Base-by-base conservation (phyloP, 129 eudicot genomes). In the Flaveria linearis region DNA sequence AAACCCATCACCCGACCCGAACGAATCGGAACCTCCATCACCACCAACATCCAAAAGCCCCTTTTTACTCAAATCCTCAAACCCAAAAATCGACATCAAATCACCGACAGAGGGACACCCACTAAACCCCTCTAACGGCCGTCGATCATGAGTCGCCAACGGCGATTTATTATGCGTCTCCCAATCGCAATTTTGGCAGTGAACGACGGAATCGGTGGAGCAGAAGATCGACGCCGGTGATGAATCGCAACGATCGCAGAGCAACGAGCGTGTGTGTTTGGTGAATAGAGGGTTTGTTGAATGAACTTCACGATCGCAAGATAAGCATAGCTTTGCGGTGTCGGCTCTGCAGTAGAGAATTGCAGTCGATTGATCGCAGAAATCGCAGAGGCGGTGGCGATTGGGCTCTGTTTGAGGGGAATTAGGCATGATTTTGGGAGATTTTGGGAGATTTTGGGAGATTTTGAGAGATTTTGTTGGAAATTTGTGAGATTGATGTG, bases 131-230 rank as follows among this genome's bases (percentile, higher is more conserved):
- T 93, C 96, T 7, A 93, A 56, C 12, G 96, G 92, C 20, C 97
- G 80, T 26, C 96, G 80, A 42, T 91, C 87, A 45, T 93, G 98
- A 1, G 62, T 45, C 17, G 74, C 13, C 39, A 62, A 18, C 18
- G 67, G 11, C 39, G 58, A 68, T 4, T 63, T 65, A 4, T 43
- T 80, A 60, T 93, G 97, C 0, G 81, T 16, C 49, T 93, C 98
- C 92, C 92, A 88, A 9, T 93, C 97, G 74, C 98, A 91, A 47
- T 93, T 93, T 87, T 88, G 97, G 65, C 98, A 93, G 12, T 88
- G 88, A 22, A 90, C 90, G 11, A 74, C 61, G 74, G 70, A 43
- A 11, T 93, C 85, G 10, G 91, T 85, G 60, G 86, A 80, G 56
- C 97, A 93, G 68, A 88, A 84, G 18, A 93, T 87, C 0, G 91